Evolutionary conservation across 2,329 filamentous ascomycete species (phyloP), one percentile per base, ranked within the genome.

Genomic region (Blastomyces parvus): DNA sequence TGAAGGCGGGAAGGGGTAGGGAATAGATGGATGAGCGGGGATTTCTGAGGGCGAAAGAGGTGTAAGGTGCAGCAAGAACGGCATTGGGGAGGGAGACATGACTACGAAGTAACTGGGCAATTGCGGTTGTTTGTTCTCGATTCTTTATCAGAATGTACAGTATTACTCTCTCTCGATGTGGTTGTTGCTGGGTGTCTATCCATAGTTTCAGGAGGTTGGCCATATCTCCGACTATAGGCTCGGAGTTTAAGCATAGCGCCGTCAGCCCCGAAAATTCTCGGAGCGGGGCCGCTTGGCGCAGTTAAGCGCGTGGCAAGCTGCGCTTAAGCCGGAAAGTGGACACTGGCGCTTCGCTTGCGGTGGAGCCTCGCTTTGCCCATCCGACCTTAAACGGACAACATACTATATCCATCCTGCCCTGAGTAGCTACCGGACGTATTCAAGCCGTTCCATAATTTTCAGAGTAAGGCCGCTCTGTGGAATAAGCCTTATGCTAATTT

Each of bases 31-130:
- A 53, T 76, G 73, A 6, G 63, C 30, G 6, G 74, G 74, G 11
- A 76, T 67, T 13, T 65, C 64, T 25, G 70, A 69, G 42, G 74
- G 70, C 6, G 69, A 62, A 53, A 71, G 71, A 8, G 73, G 72
- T 9, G n/a, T 3, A n/a, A 30, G 40, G 40, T 40, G 61, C 33
- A 62, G 40, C 4, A 58, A 25, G n/a, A 42, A 62, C 1, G 52
- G 52, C 8, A 38, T 61, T 44, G 53, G 17, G 40, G 53, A 36
- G 13, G n/a, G 50, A 25, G 61, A 52, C 55, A 62, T 62, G 48
- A 14, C 53, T 40, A 6, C 17, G 8, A 17, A 25, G 25, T 9
- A 27, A 27, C 22, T 2, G n/a, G 44, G 30, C 19, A 55, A n/a
- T 33, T 55, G 19, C 4, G 27, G 30, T n/a, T 19, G 30, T n/a